These are phyloP conservation scores for Eutypella sp. DNA, from an alignment of 2,329 filamentous ascomycete genomes.

Conservation along the genomic window DNA sequence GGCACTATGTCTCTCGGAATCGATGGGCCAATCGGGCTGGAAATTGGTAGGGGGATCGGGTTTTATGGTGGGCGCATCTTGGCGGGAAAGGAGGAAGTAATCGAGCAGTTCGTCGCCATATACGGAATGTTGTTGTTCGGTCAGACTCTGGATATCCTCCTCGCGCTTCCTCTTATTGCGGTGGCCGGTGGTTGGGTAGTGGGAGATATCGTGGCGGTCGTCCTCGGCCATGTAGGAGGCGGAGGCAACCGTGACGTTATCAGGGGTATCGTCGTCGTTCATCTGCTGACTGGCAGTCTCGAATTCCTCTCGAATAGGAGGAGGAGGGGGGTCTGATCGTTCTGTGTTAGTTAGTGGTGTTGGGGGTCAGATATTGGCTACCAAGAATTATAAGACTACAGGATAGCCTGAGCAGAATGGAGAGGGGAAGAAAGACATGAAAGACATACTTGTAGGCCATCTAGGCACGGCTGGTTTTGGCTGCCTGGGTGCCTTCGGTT, in stretches of 20 bases:
- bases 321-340: too few species aligned
- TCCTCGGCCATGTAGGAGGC: conserved; percentile 83
- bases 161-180: conserved; percentile 78
- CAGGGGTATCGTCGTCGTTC: conserved; percentile 75
- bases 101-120: conserved; percentile 93
- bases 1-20: conserved; percentile 86
- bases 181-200: conserved; percentile 53
- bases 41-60: conserved; percentile 82
- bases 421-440: conserved; percentile 8
- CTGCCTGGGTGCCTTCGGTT: conserved; percentile 70
- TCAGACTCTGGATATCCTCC: conserved; percentile 55
- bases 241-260: conserved; percentile 77
- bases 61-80: conserved; percentile 65
- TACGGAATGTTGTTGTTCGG: conserved; percentile 79
- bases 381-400: too few species aligned
- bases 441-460: conserved; percentile 39
- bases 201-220: conserved; percentile 67
- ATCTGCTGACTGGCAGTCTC: conserved; percentile 59
- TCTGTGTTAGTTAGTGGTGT: too few species aligned
- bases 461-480: conserved; percentile 56
- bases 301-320: conserved; percentile 52
- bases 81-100: conserved; percentile 86
- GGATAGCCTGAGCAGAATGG: not conserved
- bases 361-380: too few species aligned
- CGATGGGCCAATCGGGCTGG: conserved; percentile 86